phyloP scores from a whole-genome alignment of 2,329 filamentous ascomycete species.

The Didymellaceae sp. region DNA sequence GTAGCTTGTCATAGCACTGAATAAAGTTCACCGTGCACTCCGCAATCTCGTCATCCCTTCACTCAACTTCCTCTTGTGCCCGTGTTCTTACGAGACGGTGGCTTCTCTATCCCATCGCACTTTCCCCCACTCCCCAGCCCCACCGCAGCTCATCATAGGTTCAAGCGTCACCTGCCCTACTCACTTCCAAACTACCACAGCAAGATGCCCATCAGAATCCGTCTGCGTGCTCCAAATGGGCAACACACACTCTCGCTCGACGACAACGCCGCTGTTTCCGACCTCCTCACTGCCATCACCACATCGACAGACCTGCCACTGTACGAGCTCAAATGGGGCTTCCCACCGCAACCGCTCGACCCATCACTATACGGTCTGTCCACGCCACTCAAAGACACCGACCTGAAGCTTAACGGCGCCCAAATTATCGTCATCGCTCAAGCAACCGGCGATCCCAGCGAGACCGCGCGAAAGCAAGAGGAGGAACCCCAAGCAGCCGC shows the following conservation, averaged over 20 bases:
- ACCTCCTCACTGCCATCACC: constrained; percentile 67
- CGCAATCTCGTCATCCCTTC: not conserved
- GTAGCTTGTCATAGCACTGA: constrained; percentile 4
- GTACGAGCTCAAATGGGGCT: constrained; percentile 84
- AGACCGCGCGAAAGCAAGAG: constrained; percentile 20
- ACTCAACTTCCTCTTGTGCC: not conserved
- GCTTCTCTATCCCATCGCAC: constrained; percentile 11
- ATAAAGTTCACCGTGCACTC: not conserved
- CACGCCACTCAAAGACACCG: constrained; percentile 62
- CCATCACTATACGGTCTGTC: constrained; percentile 60
- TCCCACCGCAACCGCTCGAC: constrained; percentile 75
- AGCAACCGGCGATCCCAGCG: constrained; percentile 47
- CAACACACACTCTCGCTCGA: constrained; percentile 72
- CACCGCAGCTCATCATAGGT: constrained; percentile 3
- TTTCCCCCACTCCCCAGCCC: constrained; percentile 3
- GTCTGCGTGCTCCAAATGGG: constrained; percentile 77
- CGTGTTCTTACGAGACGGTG: constrained; percentile 5
- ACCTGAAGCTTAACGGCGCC: constrained; percentile 69
- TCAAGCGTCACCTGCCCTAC: constrained; percentile 19
- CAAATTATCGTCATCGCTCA: constrained; percentile 68
- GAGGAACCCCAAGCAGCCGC: constrained; percentile 24
- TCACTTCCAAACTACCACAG: constrained; percentile 1
- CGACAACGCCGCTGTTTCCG: constrained; percentile 69
- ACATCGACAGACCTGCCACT: constrained; percentile 68
- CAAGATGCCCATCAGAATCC: constrained; percentile 69